Evolutionary conservation across 2,329 filamentous ascomycete genomes (phyloP).

Genomic region (Dichotomopilus funicola): DNA sequence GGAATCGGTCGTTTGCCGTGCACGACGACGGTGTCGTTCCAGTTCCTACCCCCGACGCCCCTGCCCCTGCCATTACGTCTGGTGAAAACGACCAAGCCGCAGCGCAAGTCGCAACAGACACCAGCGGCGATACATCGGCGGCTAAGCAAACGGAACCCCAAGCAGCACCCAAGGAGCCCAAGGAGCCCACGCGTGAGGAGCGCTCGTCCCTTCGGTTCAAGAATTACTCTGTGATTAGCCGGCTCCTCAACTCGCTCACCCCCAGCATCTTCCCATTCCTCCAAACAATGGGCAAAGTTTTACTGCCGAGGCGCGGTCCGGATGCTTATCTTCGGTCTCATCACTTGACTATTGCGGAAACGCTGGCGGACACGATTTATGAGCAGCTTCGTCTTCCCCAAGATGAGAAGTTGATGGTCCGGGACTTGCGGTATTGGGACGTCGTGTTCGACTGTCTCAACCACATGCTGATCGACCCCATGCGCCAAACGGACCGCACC

Average conservation of each 20-base stretch:
- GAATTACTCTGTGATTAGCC: slow-evolving; percentile 73
- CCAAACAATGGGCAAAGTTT: slow-evolving; percentile 73
- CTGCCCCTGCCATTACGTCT: neutral
- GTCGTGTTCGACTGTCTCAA: slow-evolving; percentile 72
- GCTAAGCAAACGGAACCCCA: slow-evolving; percentile 18
- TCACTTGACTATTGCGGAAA: slow-evolving; percentile 52
- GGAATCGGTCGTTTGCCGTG: slow-evolving; percentile 2
- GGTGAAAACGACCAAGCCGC: neutral
- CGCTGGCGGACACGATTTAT: slow-evolving; percentile 65
- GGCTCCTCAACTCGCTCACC: slow-evolving; percentile 71
- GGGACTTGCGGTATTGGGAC: slow-evolving; percentile 75
- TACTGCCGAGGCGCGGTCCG: slow-evolving; percentile 67
- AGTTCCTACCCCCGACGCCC: neutral
- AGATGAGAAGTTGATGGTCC: slow-evolving; percentile 41
- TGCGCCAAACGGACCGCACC: slow-evolving; percentile 42
- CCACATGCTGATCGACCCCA: slow-evolving; percentile 68
- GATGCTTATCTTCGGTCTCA: slow-evolving; percentile 53
- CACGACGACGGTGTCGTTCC: slow-evolving; percentile 4
- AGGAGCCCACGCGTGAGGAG: slow-evolving; percentile 40
- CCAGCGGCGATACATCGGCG: slow-evolving; percentile 17
- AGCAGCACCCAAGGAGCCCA: slow-evolving; percentile 32
- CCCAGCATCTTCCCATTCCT: slow-evolving; percentile 78
- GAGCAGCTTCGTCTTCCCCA: slow-evolving; percentile 52
- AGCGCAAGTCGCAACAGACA: slow-evolving; percentile 11
- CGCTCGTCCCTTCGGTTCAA: slow-evolving; percentile 42